Evolutionary conservation across 2,329 filamentous ascomycete species (phyloP).

Genomic region (Beauveria caledonica): DNA sequence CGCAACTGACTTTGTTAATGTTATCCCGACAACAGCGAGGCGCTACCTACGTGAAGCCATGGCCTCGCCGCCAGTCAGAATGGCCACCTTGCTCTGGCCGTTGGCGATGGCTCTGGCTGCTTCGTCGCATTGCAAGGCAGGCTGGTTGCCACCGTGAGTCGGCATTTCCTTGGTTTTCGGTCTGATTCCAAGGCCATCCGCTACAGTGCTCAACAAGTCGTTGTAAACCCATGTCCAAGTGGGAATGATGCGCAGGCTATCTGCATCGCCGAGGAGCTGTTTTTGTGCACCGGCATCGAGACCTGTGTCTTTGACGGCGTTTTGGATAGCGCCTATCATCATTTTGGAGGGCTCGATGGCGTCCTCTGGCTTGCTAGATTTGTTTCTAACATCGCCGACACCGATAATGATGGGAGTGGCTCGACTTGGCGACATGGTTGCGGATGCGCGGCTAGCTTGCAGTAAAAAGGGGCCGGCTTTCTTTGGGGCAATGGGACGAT

Average conservation of each 20-base stretch:
- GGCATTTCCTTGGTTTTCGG: constrained; percentile 41
- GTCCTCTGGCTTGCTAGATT: constrained; percentile 34
- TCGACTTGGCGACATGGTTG: constrained; percentile 2
- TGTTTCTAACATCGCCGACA: constrained; percentile 54
- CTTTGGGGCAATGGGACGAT: not conserved
- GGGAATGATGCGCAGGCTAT: constrained; percentile 51
- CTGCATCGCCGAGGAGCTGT: constrained; percentile 37
- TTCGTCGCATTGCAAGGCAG: constrained; percentile 54
- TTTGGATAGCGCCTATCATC: constrained; percentile 47
- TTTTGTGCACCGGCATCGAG: constrained; percentile 14
- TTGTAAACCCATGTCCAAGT: constrained; percentile 61
- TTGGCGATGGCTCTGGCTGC: constrained; percentile 48
- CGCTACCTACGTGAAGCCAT: constrained; percentile 42
- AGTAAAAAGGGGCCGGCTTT: not conserved
- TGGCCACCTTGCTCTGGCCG: constrained; percentile 45
- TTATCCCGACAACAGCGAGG: not conserved
- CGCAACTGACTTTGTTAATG: constrained; percentile 17
- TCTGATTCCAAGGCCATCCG: constrained; percentile 38
- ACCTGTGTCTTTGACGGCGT: constrained; percentile 42
- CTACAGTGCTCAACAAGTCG: constrained; percentile 47
- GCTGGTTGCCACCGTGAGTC: constrained; percentile 56
- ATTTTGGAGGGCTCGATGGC: constrained; percentile 51
- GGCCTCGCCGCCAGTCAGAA: constrained; percentile 57
- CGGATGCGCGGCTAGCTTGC: not conserved
- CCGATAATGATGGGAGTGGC: constrained; percentile 49